phyloP scores from a whole-genome alignment of 352 stramenopile genomes.

The Globisporangium lucens region DNA sequence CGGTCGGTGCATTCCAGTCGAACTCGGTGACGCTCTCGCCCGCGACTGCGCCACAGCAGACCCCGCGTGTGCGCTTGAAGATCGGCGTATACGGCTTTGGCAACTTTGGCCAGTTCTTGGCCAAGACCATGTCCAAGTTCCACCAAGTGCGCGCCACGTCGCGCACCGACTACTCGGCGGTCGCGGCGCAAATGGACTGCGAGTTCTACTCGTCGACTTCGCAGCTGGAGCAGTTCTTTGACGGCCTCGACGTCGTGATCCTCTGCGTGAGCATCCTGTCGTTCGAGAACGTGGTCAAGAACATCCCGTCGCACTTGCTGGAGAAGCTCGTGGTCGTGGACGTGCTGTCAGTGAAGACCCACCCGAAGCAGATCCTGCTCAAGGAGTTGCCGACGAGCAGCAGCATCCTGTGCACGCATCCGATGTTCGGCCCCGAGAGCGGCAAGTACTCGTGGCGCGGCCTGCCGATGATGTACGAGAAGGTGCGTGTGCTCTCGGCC shows the following conservation, averaged over 20 bases:
- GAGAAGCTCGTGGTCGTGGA: conserved; percentile 94
- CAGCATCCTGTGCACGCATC: conserved; percentile 96
- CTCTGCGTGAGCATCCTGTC: conserved; percentile 84
- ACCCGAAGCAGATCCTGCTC: conserved; percentile 93
- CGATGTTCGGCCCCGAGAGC: conserved; percentile 97
- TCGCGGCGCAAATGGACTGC: conserved; percentile 51
- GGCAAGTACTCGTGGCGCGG: conserved; percentile 94
- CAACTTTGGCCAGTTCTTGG: conserved; percentile 98
- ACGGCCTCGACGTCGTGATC: conserved; percentile 93
- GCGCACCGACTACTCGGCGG: conserved; percentile 78
- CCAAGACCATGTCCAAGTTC: conserved; percentile 93
- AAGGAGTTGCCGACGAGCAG: conserved; percentile 83
- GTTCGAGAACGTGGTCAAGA: conserved; percentile 63
- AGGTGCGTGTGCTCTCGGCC: conserved; percentile 72
- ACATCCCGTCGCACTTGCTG: conserved; percentile 65
- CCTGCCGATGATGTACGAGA: conserved; percentile 96
- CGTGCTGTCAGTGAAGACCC: conserved; percentile 98
- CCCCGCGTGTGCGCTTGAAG: conserved; percentile 61
- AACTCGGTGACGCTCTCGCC: conserved; percentile 26
- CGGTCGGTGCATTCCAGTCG: conserved; percentile 38
- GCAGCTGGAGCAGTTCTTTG: conserved; percentile 90
- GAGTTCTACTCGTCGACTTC: conserved; percentile 53
- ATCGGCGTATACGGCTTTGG: conserved; percentile 97
- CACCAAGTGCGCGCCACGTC: conserved; percentile 86
- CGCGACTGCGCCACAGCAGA: conserved; percentile 18